These are phyloP conservation scores for Domatiomyces globalis DNA, from an alignment of 2,329 filamentous ascomycete species.

Conservation along the genomic window DNA sequence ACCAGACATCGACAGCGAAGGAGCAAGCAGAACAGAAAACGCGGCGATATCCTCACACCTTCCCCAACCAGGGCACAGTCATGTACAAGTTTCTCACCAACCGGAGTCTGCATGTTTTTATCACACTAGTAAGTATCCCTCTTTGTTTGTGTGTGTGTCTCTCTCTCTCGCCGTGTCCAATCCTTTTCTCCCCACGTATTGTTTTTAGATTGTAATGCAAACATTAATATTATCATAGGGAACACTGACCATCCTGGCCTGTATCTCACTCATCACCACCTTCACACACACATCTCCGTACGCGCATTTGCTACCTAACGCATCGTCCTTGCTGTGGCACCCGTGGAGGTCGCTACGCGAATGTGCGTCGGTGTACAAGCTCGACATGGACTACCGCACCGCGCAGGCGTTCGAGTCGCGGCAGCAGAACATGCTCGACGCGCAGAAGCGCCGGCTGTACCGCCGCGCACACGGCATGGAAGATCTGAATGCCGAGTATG, in stretches of 20 bases:
- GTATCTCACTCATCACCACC: slow-evolving; percentile 20
- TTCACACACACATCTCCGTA: slow-evolving; percentile 51
- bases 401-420: slow-evolving; percentile 57
- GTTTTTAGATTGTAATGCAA: not conserved
- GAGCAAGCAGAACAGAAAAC: slow-evolving; percentile 52
- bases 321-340: slow-evolving; percentile 52
- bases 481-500: slow-evolving; percentile 28
- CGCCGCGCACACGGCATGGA: slow-evolving; percentile 74
- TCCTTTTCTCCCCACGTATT: not conserved
- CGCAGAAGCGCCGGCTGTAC: slow-evolving; percentile 72
- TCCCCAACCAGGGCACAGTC: slow-evolving; percentile 69
- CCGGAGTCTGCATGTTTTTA: slow-evolving; percentile 60
- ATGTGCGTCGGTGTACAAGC: slow-evolving; percentile 56
- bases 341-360: slow-evolving; percentile 54
- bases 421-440: slow-evolving; percentile 63
- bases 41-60: slow-evolving; percentile 74
- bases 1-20: slow-evolving; percentile 34
- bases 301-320: slow-evolving; percentile 60
- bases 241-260: slow-evolving; percentile 20
- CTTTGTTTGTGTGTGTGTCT: no score
- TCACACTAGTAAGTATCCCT: slow-evolving; percentile 57
- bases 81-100: slow-evolving; percentile 75
- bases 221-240: slow-evolving; percentile 30
- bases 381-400: slow-evolving; percentile 61
- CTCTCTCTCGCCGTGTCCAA: not conserved